Conservation (phyloP, 768 basidiomycete genomes). For the Cystoderma amianthinum region DNA sequence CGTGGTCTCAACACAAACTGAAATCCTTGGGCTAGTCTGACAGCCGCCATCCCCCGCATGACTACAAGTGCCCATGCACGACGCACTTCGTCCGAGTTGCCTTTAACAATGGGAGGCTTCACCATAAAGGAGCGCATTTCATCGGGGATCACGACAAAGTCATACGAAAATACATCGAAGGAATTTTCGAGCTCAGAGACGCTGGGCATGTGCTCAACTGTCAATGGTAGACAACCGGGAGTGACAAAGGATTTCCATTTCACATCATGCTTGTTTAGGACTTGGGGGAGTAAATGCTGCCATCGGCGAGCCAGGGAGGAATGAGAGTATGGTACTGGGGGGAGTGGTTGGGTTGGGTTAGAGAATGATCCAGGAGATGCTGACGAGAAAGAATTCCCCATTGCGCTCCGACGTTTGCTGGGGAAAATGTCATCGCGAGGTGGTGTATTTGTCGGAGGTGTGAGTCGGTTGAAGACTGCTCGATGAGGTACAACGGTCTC, state of each 20-base stretch:
- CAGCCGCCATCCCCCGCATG: constrained; percentile 92
- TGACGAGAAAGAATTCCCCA: constrained; percentile 32
- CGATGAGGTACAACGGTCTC: constrained; percentile 42
- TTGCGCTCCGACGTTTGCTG: constrained; percentile 47
- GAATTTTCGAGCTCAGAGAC: constrained; percentile 65
- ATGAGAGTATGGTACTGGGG: constrained; percentile 52
- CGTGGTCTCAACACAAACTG: constrained; percentile 73
- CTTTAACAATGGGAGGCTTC: constrained; percentile 45
- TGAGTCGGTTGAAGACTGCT: constrained; percentile 33
- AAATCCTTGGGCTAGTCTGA: constrained; percentile 89
- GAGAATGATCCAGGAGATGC: constrained; percentile 42
- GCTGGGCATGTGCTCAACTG: constrained; percentile 83
- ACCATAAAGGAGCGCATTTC: constrained; percentile 89
- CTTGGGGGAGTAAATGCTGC: constrained; percentile 79
- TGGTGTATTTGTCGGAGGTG: constrained; percentile 63
- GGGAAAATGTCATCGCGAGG: constrained; percentile 59
- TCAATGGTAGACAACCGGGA: constrained; percentile 84
- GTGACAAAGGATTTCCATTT: constrained; percentile 89
- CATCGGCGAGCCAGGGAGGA: constrained; percentile 79
- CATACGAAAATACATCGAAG: constrained; percentile 82
- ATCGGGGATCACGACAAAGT: constrained; percentile 76
- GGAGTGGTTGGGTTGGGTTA: constrained; percentile 64
- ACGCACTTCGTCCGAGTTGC: constrained; percentile 49
- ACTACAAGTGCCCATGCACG: constrained; percentile 71
- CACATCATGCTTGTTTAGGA: constrained; percentile 73